These are phyloP conservation scores for Obba rivulosa DNA, from an alignment of 768 basidiomycete genomes.

Conservation along the genomic window DNA sequence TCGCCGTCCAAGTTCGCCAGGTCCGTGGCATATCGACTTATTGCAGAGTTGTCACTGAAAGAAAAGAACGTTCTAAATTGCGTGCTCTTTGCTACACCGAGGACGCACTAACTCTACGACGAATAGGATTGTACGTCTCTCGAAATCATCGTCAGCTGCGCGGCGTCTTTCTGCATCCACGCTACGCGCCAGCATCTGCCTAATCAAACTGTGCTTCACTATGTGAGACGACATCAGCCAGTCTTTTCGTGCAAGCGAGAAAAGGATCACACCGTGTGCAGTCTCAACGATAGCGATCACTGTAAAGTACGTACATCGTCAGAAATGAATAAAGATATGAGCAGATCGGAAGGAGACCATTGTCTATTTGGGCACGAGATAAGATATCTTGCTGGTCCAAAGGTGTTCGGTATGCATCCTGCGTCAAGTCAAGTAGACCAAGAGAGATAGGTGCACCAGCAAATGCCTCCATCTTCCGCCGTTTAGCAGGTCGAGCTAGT, in stretches of 20 bases:
- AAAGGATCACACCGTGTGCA: background rate
- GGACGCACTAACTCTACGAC: slow-evolving; percentile 10
- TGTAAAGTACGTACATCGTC: background rate
- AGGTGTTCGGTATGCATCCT: too few species aligned
- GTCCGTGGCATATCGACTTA: slow-evolving; percentile 14
- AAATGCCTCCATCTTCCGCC: too few species aligned
- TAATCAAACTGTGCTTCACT: slow-evolving; percentile 10
- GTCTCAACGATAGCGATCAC: slow-evolving; percentile 7
- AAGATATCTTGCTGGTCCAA: too few species aligned
- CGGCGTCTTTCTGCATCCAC: slow-evolving; percentile 2
- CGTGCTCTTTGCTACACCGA: background rate
- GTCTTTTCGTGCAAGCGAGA: too few species aligned
- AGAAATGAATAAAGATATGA: background rate
- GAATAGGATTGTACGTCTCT: slow-evolving; percentile 8
- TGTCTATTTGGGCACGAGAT: too few species aligned
- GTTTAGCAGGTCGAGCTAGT: too few species aligned
- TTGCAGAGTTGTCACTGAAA: slow-evolving; percentile 9
- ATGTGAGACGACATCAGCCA: background rate
- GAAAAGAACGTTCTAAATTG: background rate
- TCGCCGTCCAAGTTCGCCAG: slow-evolving; percentile 23
- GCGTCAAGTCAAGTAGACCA: too few species aligned
- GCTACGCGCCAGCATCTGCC: slow-evolving; percentile 1
- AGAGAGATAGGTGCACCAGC: too few species aligned
- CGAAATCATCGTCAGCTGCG: background rate
- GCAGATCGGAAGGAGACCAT: too few species aligned